phyloP scores from a whole-genome alignment of 441 rosid species.

The Syzygium malaccense region DNA sequence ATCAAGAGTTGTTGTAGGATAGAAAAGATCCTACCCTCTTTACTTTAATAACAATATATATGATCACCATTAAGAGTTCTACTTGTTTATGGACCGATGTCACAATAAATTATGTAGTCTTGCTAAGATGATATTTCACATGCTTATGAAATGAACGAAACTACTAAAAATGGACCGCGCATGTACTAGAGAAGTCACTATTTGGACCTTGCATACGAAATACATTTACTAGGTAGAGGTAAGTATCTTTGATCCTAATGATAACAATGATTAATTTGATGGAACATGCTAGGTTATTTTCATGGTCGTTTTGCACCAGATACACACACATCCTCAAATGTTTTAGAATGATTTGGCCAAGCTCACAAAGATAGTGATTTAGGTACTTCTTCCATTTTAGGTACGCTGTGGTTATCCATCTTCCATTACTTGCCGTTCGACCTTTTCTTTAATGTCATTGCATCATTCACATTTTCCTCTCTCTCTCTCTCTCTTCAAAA shows the following conservation, averaged over 20 bases:
- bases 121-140: neutral
- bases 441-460: neutral
- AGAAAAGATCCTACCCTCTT: neutral
- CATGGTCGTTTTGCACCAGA: neutral
- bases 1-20: neutral
- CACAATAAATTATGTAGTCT: neutral
- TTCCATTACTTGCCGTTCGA: neutral
- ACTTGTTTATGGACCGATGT: rapidly evolving
- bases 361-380: neutral
- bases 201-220: neutral
- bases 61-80: neutral
- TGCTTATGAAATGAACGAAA: neutral
- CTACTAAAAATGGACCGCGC: neutral
- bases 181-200: neutral
- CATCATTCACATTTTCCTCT: neutral
- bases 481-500: neutral
- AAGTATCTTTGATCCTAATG: neutral
- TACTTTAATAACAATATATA: neutral
- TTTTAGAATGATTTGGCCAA: neutral
- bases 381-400: neutral
- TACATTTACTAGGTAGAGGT: neutral
- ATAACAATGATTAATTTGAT: neutral
- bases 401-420: neutral
- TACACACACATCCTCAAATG: neutral
- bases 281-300: neutral